These are phyloP conservation scores for Neospora caninum DNA, from an alignment of 169 alveolate genomes.

Conservation along the genomic window DNA sequence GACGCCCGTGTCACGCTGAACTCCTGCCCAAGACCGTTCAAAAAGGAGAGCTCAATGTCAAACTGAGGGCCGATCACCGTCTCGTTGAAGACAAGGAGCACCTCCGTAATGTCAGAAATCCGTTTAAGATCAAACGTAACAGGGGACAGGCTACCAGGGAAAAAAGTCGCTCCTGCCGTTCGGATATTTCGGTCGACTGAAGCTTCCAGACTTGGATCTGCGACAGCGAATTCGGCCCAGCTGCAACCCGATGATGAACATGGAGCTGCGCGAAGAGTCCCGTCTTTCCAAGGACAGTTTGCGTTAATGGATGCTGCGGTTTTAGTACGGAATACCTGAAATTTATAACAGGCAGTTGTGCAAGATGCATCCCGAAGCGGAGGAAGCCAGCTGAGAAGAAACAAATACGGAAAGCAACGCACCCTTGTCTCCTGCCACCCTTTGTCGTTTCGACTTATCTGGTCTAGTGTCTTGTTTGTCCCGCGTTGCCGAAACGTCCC, in stretches of 20 bases:
- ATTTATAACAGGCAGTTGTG: background rate
- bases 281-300: slow-evolving; percentile 29
- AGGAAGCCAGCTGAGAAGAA: slow-evolving; percentile 8
- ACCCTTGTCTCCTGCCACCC: no score
- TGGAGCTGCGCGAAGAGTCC: background rate
- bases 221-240: background rate
- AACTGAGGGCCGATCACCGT: background rate
- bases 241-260: background rate
- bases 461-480: no score
- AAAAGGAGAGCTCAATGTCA: background rate
- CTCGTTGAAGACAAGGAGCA: slow-evolving; percentile 1
- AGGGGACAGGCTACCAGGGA: slow-evolving; percentile 16
- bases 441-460: no score
- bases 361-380: slow-evolving; percentile 6
- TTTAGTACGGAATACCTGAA: background rate
- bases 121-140: slow-evolving; percentile 19
- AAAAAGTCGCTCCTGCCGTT: background rate
- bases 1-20: background rate
- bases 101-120: slow-evolving; percentile 10
- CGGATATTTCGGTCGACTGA: slow-evolving; percentile 28
- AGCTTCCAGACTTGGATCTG: background rate
- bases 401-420: background rate
- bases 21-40: slow-evolving; percentile 32
- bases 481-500: no score
- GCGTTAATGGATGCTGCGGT: background rate